These are phyloP conservation scores for Pleurotus djamor DNA, from an alignment of 768 basidiomycete species.

Conservation along the genomic window DNA sequence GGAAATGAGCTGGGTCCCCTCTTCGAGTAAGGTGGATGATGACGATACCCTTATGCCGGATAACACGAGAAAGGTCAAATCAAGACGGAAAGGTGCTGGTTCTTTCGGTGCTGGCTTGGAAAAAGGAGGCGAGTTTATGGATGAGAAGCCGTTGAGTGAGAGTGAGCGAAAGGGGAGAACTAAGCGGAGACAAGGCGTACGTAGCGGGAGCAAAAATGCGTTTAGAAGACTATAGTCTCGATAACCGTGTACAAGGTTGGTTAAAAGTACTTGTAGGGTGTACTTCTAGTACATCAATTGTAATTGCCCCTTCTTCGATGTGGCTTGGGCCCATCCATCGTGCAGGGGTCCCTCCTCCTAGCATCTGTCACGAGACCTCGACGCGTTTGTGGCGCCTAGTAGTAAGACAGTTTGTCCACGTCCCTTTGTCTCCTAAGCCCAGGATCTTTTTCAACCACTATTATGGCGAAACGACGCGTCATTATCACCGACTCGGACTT, in stretches of 20 bases:
- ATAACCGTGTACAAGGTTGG: not conserved
- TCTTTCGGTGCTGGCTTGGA: slow-evolving; percentile 89
- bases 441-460: not conserved
- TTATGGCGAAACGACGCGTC: not conserved
- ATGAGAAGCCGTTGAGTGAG: slow-evolving; percentile 51
- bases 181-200: slow-evolving; percentile 70
- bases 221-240: slow-evolving; percentile 33
- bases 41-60: slow-evolving; percentile 23
- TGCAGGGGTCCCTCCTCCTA: not conserved
- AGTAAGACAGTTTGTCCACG: no score
- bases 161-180: slow-evolving; percentile 77
- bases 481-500: not conserved
- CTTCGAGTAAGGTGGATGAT: slow-evolving; percentile 35
- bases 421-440: not conserved
- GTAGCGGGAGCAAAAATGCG: slow-evolving; percentile 90
- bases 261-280: no score
- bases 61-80: slow-evolving; percentile 26
- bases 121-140: slow-evolving; percentile 57
- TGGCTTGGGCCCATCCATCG: not conserved
- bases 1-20: slow-evolving; percentile 85
- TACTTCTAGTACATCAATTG: no score
- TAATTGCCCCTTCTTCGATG: not conserved
- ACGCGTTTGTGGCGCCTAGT: not conserved
- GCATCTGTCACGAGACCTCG: not conserved
- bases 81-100: slow-evolving; percentile 64